Evolutionary conservation across 2,329 filamentous ascomycete species (phyloP), one percentile per base, ranked within the genome.

Genomic region (Penicillium polonicum): DNA sequence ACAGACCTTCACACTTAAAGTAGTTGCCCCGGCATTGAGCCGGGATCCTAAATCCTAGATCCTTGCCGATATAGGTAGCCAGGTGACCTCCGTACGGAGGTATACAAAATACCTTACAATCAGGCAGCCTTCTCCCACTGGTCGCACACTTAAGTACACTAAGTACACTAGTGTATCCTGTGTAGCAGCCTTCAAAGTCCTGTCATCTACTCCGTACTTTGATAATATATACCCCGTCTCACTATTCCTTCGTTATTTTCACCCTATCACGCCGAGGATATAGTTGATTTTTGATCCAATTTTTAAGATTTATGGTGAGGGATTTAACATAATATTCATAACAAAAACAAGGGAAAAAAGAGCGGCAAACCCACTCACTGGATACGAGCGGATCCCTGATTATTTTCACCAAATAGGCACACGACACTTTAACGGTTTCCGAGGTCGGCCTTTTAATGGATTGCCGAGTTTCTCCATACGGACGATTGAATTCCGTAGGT

Each of bases 351-450:
- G 1, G 1, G 6, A 5, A 46, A 53, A 38, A 8, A 23, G 19
- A 25, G 19, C 41, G 27, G 42, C n/a, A 39, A 54, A 38, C 3
- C 41, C 41, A 31, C 25, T 27, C 33, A 25, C 35, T 19, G 27
- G 12, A 42, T 27, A 33, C 17, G 29, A 52, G 50, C 50, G 50
- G 39, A 46, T 29, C 29, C 49, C 21, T 29, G 19, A 31, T 51
- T 33, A 17, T 33, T 17, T 36, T 52, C 29, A 29, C 27, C 29
- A 43, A 21, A 51, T 31, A 51, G 19, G 27, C 48, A 42, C 36
- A 51, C 48, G 48, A 51, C 35, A 50, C 36, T 50, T 17, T 25
- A 25, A 52, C 48, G 48, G 48, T 39, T 39, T n/a, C 36, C 36
- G 36, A 39, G n/a, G 36, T 19, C 33, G 33, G 33, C 15, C 9